A percentile compares a stretch with the other conserved stretches of the same genome.
Evolutionary conservation across 1,139 yeast species (phyloP).

Genomic region (Yamadazyma epiphylla): DNA sequence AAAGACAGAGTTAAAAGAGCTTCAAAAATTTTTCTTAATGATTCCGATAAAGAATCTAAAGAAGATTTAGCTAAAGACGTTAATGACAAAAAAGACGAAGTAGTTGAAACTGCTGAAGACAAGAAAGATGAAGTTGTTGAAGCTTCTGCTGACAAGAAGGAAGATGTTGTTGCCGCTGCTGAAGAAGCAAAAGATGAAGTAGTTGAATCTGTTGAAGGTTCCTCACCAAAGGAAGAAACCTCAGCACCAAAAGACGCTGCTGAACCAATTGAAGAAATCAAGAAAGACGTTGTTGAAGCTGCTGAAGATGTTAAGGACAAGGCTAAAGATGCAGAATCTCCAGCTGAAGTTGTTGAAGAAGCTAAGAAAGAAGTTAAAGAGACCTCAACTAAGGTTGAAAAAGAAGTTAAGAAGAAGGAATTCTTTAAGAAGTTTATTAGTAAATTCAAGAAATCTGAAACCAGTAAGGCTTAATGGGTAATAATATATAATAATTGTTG

Average conservation of each 20-base stretch:
- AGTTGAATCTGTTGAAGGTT: constrained; percentile 9
- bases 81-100: constrained; percentile 13
- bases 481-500: no score
- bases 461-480: constrained; percentile 25
- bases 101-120: constrained; percentile 11
- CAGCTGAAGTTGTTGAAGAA: constrained; percentile 16
- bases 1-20: constrained; percentile 46
- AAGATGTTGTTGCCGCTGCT: constrained; percentile 12
- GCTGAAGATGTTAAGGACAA: constrained; percentile 11
- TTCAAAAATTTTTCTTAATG: constrained; percentile 35
- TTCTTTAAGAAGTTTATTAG: constrained; percentile 47
- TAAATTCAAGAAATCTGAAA: constrained; percentile 45
- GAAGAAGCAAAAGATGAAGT: constrained; percentile 10
- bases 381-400: constrained; percentile 25
- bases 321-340: constrained; percentile 4
- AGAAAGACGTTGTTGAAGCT: constrained; percentile 5
- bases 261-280: constrained; percentile 5
- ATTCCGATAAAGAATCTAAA: constrained; percentile 27
- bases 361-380: constrained; percentile 30
- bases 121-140: constrained; percentile 8
- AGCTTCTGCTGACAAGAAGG: constrained; percentile 5
- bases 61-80: constrained; percentile 12
- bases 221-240: constrained; percentile 6
- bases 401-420: constrained; percentile 43
- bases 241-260: constrained; percentile 11